These are phyloP conservation scores for Trichoderma aggressivum DNA, from an alignment of 2,329 filamentous ascomycete species.

Conservation along the genomic window DNA sequence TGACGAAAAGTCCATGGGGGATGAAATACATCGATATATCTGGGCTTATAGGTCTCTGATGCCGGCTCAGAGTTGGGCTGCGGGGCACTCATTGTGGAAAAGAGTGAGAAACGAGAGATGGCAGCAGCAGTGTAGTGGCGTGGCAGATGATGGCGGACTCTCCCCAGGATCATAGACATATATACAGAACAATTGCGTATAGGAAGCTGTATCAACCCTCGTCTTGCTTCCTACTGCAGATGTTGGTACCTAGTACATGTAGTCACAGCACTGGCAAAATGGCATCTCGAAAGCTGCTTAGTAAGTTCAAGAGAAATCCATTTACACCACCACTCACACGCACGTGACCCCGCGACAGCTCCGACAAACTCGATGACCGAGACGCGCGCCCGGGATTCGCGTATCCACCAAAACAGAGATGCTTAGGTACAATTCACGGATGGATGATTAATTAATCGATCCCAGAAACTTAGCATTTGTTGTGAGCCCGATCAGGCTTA, in stretches of 20 bases:
- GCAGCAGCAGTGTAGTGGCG: not conserved
- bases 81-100: conserved; percentile 29
- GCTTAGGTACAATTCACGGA: not conserved
- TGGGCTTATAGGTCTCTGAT: conserved; percentile 37
- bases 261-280: not conserved
- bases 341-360: conserved; percentile 15
- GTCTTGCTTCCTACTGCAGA: not conserved
- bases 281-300: not conserved
- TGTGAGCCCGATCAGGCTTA: conserved; percentile 10
- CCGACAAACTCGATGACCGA: conserved; percentile 5
- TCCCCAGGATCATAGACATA: conserved; percentile 12
- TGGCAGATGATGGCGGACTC: conserved; percentile 11
- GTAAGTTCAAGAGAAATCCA: not conserved
- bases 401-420: conserved; percentile 16
- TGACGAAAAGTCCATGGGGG: not conserved
- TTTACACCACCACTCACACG: not conserved
- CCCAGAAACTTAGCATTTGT: not conserved
- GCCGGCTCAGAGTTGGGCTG: conserved; percentile 20
- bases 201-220: not conserved
- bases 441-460: conserved; percentile 5
- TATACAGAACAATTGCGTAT: not conserved
- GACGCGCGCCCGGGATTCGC: conserved; percentile 15
- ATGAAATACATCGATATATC: conserved; percentile 59
- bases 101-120: conserved; percentile 9
- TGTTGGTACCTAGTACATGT: not conserved